These are phyloP conservation scores for Boletus vermiculosoides DNA, from an alignment of 768 basidiomycete genomes.

Conservation along the genomic window DNA sequence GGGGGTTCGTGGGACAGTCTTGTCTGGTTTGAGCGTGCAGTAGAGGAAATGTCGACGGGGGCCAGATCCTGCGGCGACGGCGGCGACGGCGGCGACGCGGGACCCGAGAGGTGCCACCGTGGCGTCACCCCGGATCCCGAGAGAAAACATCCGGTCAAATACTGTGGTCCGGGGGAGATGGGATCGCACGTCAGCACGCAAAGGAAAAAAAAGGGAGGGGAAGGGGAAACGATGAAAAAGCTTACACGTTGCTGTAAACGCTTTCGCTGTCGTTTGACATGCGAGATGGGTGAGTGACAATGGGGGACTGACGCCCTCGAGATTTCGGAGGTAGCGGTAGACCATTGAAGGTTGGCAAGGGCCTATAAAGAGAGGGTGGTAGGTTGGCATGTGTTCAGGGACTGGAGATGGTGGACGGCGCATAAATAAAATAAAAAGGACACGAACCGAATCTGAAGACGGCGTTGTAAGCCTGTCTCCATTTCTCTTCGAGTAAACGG, in stretches of 20 bases:
- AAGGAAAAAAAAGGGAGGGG: no score
- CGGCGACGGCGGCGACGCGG: conserved; percentile 64
- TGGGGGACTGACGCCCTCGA: conserved; percentile 90
- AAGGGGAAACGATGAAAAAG: not conserved
- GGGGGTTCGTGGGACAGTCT: conserved; percentile 34
- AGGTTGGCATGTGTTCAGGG: not conserved
- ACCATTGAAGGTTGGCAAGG: conserved; percentile 91
- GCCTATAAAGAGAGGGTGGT: conserved; percentile 37
- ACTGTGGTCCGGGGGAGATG: conserved; percentile 42
- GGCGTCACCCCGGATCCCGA: conserved; percentile 74
- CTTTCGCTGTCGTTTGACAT: conserved; percentile 87
- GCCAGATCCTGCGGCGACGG: conserved; percentile 64
- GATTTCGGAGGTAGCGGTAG: conserved; percentile 83
- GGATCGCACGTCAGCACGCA: not conserved
- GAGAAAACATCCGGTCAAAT: conserved; percentile 87
- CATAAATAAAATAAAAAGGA: not conserved
- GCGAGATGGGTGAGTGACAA: conserved; percentile 80
- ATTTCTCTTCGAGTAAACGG: conserved; percentile 86
- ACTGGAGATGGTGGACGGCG: not conserved
- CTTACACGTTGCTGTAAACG: conserved; percentile 82
- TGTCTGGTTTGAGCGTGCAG: conserved; percentile 70
- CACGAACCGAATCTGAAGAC: conserved; percentile 78
- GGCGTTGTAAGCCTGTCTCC: conserved; percentile 84
- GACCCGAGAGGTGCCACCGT: conserved; percentile 57
- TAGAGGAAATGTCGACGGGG: conserved; percentile 84